Percentiles rank a stretch among this genome's conserved stretches.
These are phyloP conservation scores for Leccinum variabile DNA, from an alignment of 1,284 basidiomycete species.

Conservation along the genomic window DNA sequence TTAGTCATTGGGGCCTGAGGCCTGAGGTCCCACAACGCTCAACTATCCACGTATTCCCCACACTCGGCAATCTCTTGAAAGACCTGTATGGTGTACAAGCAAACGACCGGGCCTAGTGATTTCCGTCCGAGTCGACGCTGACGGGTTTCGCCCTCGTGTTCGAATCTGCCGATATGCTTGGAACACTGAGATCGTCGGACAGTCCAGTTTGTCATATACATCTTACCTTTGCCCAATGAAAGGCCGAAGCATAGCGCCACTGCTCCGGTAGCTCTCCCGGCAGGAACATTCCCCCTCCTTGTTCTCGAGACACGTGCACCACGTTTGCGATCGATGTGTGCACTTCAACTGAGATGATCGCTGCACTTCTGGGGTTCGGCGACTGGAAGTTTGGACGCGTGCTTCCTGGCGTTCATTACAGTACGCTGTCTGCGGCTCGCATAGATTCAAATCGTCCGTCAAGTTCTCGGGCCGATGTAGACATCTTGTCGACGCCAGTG, in stretches of 20 bases:
- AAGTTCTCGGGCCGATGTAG: neutral
- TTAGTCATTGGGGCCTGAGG: neutral
- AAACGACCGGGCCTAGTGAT: neutral
- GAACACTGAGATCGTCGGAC: neutral
- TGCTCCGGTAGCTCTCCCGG: neutral
- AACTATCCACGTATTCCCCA: neutral
- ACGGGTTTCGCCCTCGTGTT: neutral
- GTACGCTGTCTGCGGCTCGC: neutral
- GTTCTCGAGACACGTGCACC: neutral
- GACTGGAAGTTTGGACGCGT: neutral
- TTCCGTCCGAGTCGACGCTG: neutral
- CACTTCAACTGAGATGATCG: conserved; percentile 3
- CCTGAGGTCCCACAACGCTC: neutral
- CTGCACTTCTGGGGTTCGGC: neutral
- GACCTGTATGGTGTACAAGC: neutral
- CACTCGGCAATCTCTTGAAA: neutral
- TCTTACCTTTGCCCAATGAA: neutral
- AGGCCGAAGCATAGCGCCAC: neutral
- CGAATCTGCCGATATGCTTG: neutral
- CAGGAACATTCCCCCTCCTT: neutral
- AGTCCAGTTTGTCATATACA: neutral
- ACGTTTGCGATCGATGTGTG: neutral
- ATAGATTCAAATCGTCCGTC: neutral
- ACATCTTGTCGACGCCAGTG: neutral
- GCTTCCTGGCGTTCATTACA: neutral